Evolutionary conservation across 768 basidiomycete genomes (phyloP).

Genomic region (Hysterangium stoloniferum): DNA sequence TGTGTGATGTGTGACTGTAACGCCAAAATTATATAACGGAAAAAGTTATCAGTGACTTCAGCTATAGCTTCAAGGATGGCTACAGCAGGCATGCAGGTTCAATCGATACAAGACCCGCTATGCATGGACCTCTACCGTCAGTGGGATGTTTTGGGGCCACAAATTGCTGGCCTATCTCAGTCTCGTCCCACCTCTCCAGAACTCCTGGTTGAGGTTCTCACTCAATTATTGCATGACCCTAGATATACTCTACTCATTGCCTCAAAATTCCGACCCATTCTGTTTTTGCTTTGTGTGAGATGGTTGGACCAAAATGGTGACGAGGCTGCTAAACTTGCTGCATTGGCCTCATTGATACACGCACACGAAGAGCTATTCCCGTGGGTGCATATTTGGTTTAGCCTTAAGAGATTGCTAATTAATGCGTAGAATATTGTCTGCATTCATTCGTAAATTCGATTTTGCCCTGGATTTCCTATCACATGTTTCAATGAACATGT

Average conservation of each 20-base stretch:
- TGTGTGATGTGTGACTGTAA: no score
- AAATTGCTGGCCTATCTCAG: not conserved
- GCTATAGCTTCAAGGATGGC: no score
- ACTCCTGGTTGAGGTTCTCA: constrained; percentile 47
- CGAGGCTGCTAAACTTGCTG: constrained; percentile 34
- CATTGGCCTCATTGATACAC: constrained; percentile 21
- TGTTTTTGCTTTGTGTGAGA: constrained; percentile 71
- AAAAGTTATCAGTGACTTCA: no score
- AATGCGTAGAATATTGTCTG: constrained; percentile 9
- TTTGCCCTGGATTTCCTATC: constrained; percentile 27
- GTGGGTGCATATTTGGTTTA: no score
- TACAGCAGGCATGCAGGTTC: not conserved
- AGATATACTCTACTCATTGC: constrained; percentile 58
- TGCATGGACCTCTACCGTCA: constrained; percentile 1
- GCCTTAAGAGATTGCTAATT: not conserved
- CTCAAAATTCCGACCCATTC: constrained; percentile 62
- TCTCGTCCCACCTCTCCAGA: constrained; percentile 22
- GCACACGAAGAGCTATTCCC: constrained; percentile 25
- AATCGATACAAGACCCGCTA: not conserved
- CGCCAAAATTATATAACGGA: no score
- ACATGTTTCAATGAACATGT: constrained; percentile 25
- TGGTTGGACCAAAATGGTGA: constrained; percentile 54
- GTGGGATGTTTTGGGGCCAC: not conserved
- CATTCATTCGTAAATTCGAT: constrained; percentile 51
- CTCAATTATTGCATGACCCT: constrained; percentile 51